Evolutionary conservation across 2,329 filamentous ascomycete species (phyloP).

Genomic region (Hypoxylon sp.): DNA sequence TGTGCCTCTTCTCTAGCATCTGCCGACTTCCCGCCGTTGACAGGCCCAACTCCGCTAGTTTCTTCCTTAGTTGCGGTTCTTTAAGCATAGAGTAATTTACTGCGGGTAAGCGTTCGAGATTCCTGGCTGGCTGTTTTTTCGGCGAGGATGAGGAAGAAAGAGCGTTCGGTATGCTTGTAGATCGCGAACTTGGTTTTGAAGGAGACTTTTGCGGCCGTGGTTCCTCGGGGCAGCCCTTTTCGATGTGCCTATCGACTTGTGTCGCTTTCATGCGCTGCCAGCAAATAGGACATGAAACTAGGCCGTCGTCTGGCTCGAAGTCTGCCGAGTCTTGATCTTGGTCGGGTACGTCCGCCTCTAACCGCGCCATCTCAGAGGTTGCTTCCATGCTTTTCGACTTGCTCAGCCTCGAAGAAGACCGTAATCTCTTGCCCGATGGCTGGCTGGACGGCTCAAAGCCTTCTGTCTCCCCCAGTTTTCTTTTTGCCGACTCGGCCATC

Average conservation of each 20-base stretch:
- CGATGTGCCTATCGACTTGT: slow-evolving; percentile 84
- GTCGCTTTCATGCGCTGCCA: slow-evolving; percentile 82
- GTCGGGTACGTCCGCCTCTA: slow-evolving; percentile 52
- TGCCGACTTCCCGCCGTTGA: slow-evolving; percentile 76
- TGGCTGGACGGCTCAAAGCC: slow-evolving; percentile 48
- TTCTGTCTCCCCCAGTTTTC: slow-evolving; percentile 62
- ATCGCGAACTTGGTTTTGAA: slow-evolving; percentile 23
- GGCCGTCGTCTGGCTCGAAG: slow-evolving; percentile 73
- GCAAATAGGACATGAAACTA: slow-evolving; percentile 90
- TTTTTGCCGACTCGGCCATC: slow-evolving; percentile 61
- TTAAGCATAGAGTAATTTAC: slow-evolving; percentile 91
- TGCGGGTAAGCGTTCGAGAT: slow-evolving; percentile 78
- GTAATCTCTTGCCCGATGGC: slow-evolving; percentile 63
- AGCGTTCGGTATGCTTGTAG: slow-evolving; percentile 39
- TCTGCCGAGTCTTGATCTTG: slow-evolving; percentile 43
- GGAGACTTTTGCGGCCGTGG: slow-evolving; percentile 53
- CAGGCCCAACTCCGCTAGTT: slow-evolving; percentile 85
- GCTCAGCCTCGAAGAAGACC: slow-evolving; percentile 67
- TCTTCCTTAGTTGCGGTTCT: slow-evolving; percentile 82
- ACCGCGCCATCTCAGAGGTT: slow-evolving; percentile 56
- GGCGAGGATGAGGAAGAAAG: slow-evolving; percentile 42
- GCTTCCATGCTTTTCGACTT: slow-evolving; percentile 59
- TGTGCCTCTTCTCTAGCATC: slow-evolving; percentile 84
- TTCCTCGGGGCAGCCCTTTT: slow-evolving; percentile 68
- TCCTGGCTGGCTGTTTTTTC: slow-evolving; percentile 52